Evolutionary conservation across 2,329 filamentous ascomycete species (phyloP).

Genomic region (Bipolaris cookei): DNA sequence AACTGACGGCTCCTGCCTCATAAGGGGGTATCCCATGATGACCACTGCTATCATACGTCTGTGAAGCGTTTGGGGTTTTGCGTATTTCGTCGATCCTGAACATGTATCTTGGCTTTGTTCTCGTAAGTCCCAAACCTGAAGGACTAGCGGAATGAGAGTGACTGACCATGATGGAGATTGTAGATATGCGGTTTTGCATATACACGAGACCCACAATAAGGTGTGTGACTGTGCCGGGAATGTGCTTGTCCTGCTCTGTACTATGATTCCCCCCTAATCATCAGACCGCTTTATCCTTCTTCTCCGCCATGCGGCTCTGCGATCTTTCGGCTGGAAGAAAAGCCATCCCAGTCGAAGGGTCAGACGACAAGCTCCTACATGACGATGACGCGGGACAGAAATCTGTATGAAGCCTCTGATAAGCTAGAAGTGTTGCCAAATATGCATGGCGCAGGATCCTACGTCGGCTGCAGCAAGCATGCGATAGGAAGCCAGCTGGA

Average conservation of each 20-base stretch:
- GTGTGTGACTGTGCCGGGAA: constrained; percentile 14
- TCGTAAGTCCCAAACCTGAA: neutral
- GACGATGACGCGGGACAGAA: constrained; percentile 19
- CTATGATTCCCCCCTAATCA: constrained; percentile 16
- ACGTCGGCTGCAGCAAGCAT: constrained; percentile 34
- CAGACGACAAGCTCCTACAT: constrained; percentile 35
- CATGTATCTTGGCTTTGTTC: constrained; percentile 26
- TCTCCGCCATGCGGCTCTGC: constrained; percentile 43
- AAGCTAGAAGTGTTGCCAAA: constrained; percentile 32
- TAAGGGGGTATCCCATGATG: constrained; percentile 28
- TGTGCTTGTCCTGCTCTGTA: constrained; percentile 16
- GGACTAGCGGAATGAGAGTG: neutral
- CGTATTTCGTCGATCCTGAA: constrained; percentile 39
- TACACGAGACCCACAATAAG: neutral
- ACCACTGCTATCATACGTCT: constrained; percentile 1
- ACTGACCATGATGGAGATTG: neutral
- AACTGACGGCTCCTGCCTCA: constrained; percentile 5
- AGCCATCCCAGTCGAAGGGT: constrained; percentile 25
- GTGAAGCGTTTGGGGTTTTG: constrained; percentile 11
- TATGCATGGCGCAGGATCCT: constrained; percentile 33
- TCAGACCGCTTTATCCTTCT: constrained; percentile 36
- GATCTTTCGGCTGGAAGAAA: constrained; percentile 5
- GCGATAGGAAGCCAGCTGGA: constrained; percentile 26
- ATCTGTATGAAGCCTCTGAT: constrained; percentile 38
- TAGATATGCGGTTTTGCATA: neutral